Percentiles rank a stretch among this genome's conserved stretches.
These are phyloP conservation scores for Lodderomyces metapsilosis DNA, from an alignment of 1,139 yeast genomes.

Conservation along the genomic window DNA sequence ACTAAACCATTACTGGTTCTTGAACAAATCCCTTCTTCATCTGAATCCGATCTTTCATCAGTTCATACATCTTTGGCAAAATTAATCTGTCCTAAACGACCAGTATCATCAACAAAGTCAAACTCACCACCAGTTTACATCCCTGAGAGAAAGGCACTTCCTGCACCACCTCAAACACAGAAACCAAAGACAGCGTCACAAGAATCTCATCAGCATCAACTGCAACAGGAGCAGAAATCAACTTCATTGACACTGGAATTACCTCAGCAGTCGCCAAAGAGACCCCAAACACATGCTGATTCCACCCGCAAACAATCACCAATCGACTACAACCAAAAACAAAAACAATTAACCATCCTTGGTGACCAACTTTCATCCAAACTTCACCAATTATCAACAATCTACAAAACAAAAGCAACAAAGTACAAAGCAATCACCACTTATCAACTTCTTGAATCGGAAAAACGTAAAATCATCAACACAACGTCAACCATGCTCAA, in stretches of 20 bases:
- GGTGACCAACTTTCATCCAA: not conserved
- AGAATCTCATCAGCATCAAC: too few relatives aligned
- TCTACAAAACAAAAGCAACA: not conserved
- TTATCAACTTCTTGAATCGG: not conserved
- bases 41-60: not conserved
- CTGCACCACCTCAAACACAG: not conserved
- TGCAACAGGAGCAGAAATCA: too few relatives aligned
- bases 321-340: not conserved
- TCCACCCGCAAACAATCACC: not conserved
- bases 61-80: not conserved
- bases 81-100: not conserved
- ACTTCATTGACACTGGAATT: too few relatives aligned
- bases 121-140: not conserved
- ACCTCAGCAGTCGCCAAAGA: too few relatives aligned
- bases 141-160: not conserved
- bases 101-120: not conserved
- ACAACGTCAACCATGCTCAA: conserved; percentile 2
- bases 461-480: not conserved
- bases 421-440: conserved; percentile 1
- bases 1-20: too few relatives aligned
- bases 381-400: not conserved
- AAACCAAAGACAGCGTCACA: not conserved
- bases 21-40: not conserved
- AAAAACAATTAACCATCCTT: not conserved
- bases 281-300: too few relatives aligned